Conservation (phyloP, 2,329 filamentous ascomycete species). For the Emericellopsis cladophorae region DNA sequence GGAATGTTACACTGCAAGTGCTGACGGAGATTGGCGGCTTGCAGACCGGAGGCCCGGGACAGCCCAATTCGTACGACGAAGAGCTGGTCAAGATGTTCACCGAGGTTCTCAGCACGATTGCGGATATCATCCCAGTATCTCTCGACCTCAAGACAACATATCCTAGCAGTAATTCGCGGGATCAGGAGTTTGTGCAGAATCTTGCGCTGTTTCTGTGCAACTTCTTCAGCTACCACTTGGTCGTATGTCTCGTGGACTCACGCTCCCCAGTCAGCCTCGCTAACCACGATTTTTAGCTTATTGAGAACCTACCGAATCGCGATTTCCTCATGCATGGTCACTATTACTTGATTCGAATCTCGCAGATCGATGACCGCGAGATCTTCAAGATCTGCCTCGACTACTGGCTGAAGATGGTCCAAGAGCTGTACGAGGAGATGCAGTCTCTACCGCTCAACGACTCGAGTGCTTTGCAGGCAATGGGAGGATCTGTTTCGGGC, state of each 20-base stretch:
- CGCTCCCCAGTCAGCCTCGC: conserved; percentile 3
- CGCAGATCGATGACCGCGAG: conserved; percentile 95
- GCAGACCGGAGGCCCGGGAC: conserved; percentile 62
- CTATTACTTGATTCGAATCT: conserved; percentile 96
- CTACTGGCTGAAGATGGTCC: conserved; percentile 98
- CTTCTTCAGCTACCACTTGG: conserved; percentile 89
- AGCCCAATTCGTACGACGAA: conserved; percentile 72
- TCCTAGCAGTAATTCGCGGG: conserved; percentile 76
- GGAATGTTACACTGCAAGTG: conserved; percentile 92
- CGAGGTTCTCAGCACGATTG: conserved; percentile 83
- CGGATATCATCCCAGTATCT: conserved; percentile 81
- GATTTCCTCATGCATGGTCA: conserved; percentile 94
- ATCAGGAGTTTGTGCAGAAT: conserved; percentile 97
- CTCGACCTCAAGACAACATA: conserved; percentile 89
- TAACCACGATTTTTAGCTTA: conserved; percentile 41
- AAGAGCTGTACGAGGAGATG: conserved; percentile 98
- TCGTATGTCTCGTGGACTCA: conserved; percentile 34
- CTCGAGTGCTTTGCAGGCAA: conserved; percentile 75
- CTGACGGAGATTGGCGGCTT: conserved; percentile 94
- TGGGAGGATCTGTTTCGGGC: conserved; percentile 59
- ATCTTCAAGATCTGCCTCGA: conserved; percentile 99
- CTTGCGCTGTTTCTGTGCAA: conserved; percentile 91
- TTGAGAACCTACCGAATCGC: conserved; percentile 89
- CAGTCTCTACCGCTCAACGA: conserved; percentile 90
- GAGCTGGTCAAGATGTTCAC: conserved; percentile 98